These are phyloP conservation scores for Talaromyces rugulosus DNA, from an alignment of 2,329 filamentous ascomycete genomes.

Conservation along the genomic window DNA sequence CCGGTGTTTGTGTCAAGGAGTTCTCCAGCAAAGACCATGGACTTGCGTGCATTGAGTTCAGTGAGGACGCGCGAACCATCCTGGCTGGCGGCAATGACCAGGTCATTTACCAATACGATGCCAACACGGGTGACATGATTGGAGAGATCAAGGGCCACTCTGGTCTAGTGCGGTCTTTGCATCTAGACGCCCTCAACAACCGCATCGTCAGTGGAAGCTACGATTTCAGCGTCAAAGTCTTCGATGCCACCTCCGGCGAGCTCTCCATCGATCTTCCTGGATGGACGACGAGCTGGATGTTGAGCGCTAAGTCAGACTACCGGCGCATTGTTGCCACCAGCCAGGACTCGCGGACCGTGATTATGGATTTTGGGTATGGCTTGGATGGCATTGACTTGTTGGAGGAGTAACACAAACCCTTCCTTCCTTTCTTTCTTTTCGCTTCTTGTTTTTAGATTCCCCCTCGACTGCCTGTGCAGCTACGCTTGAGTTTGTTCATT, in stretches of 20 bases:
- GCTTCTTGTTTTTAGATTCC: slow-evolving; percentile 11
- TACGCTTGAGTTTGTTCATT: slow-evolving; percentile 5
- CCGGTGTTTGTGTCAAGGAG: slow-evolving; percentile 82
- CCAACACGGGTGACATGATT: slow-evolving; percentile 79
- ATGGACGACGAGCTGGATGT: slow-evolving; percentile 95
- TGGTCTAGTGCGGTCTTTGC: slow-evolving; percentile 80
- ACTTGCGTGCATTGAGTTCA: slow-evolving; percentile 92
- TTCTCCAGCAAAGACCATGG: slow-evolving; percentile 88
- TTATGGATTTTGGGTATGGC: slow-evolving; percentile 82
- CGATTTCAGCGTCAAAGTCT: slow-evolving; percentile 92
- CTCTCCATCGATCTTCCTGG: slow-evolving; percentile 81
- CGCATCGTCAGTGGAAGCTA: slow-evolving; percentile 90
- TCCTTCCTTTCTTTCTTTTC: slow-evolving; percentile 13
- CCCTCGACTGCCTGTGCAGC: neutral
- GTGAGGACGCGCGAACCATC: slow-evolving; percentile 88
- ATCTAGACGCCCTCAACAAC: slow-evolving; percentile 82
- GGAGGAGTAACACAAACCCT: slow-evolving; percentile 29
- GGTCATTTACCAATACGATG: slow-evolving; percentile 93
- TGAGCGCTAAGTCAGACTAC: slow-evolving; percentile 94
- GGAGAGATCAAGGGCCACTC: slow-evolving; percentile 78
- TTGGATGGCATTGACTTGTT: slow-evolving; percentile 52
- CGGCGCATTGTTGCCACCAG: slow-evolving; percentile 90
- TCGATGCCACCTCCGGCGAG: slow-evolving; percentile 75
- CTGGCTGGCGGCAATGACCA: slow-evolving; percentile 94
- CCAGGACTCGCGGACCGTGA: slow-evolving; percentile 85